Evolutionary conservation across 148 eudicot species (phyloP), one percentile per base, ranked within the genome.

Genomic region (Nyssa sinensis): DNA sequence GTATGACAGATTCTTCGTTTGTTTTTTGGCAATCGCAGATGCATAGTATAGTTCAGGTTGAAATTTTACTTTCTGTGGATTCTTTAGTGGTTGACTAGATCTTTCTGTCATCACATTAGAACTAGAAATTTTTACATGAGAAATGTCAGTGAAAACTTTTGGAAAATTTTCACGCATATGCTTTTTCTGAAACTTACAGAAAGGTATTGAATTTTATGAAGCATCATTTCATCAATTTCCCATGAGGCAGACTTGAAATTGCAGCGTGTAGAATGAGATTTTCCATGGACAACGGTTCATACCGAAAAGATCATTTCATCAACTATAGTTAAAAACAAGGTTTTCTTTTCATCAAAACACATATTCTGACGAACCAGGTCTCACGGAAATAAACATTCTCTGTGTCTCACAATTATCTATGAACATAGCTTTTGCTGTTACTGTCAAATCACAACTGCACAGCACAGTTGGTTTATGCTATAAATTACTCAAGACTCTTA

Each of bases 1-100:
- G 98, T 87, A 86, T 57, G 25, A 29, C 9, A 29, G 30, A 9
- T 35, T 30, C 63, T 32, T 49, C n/a, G 10, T n/a, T 57, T 63
- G 1, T 37, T 41, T 44, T 60, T 28, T 23, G n/a, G 58, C 57
- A 62, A 65, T 67, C 6, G 13, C 29, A 60, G 19, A 17, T 69
- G 57, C n/a, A 34, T 32, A 19, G 21, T 55, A 3, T 55, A n/a
- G 23, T 31, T n/a, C 64, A 24, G 4, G 3, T 71, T 1, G 31
- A 59, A 25, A 24, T 11, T 25, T 12, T 47, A 4, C 27, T 51
- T 21, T 69, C 17, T 69, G 19, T 5, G 19, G 39, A 25, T 19
- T 29, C 37, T 13, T 41, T 28, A 14, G 13, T 51, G 7, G 13
- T 33, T 21, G 24, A 19, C 30, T 29, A 7, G 39, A 53, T 21